Evolutionary conservation across 768 basidiomycete species (phyloP), one percentile per base, ranked within the genome.

Genomic region (Russula sp.): DNA sequence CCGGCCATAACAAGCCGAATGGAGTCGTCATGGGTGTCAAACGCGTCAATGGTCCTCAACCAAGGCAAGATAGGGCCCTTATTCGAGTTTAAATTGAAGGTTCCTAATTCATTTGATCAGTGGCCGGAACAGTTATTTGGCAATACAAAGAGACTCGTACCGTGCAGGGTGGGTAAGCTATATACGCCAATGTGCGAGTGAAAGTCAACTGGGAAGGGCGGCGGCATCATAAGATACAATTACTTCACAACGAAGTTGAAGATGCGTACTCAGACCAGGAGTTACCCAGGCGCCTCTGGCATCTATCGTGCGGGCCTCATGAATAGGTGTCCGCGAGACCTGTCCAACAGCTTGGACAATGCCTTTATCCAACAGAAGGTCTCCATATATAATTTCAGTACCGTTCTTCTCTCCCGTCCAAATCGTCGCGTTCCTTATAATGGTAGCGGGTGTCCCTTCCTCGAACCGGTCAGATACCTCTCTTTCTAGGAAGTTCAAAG

Each of bases 1-100:
- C 94, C 94, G 3, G 94, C 82, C 59, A 94, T 86, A 3, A 90
- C 83, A 18, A 92, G 79, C 61, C 79, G 78, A 72, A 87, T 87
- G 1, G 87, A 80, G 46, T 86, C 84, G 71, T 95, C 94, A 64
- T 93, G 90, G 0, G 90, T 93, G 72, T 95, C 89, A 69, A 97
- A 81, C 0, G 83, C 92, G 72, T 98, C 94, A 44, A 94, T 79
- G 62, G 84, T 88, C 53, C 92, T 81, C 30, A 98, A 78, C 85
- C 87, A 91, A 2, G 92, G 92, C 38, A 85, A 69, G 62, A 89
- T 79, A 4, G 90, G 82, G 0, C 87, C 88, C 57, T 89, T 81
- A 11, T 65, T 66, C 11, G 90, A 91, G 72, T 88, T 86, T 16
- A 81, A 76, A 71, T 90, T 90, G 50, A 75, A 65, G 18, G 83